phyloP scores from a whole-genome alignment of 2,329 filamentous ascomycete species.

The Penicillium sclerotigenum region DNA sequence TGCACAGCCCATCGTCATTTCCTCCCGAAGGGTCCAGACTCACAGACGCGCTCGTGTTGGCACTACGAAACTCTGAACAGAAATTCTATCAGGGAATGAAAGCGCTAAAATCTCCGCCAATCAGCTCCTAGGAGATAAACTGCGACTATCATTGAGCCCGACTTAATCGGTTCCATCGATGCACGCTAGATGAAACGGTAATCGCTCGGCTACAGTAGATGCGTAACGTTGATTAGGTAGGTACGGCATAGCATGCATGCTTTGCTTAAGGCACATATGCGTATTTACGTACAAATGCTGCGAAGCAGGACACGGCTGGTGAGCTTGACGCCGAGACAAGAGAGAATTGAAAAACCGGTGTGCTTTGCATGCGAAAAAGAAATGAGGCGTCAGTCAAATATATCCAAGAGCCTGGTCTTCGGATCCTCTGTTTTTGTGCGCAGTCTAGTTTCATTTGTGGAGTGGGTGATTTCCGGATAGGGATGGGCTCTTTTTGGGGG shows the following conservation, averaged over 20 bases:
- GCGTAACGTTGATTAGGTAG: not conserved
- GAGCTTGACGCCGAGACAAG: not conserved
- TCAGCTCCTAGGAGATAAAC: not conserved
- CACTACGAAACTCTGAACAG: not conserved
- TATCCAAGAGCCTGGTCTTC: not conserved
- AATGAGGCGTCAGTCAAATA: not conserved
- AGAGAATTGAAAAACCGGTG: not conserved
- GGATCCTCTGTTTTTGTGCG: not conserved
- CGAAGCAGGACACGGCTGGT: not conserved
- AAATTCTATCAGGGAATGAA: not conserved
- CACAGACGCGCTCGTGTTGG: not conserved
- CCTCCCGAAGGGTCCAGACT: not conserved
- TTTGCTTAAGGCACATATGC: not conserved
- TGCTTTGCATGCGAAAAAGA: not conserved
- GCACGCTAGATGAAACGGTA: slow-evolving; percentile 2
- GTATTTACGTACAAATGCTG: not conserved
- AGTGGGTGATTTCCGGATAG: not conserved
- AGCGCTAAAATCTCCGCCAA: not conserved
- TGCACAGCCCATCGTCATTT: not conserved
- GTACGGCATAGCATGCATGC: not conserved
- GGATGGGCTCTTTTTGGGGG: not conserved
- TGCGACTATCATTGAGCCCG: not conserved
- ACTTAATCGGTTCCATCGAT: not conserved
- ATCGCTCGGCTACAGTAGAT: not conserved
- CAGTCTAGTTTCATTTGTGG: not conserved